Evolutionary conservation across 1,139 yeast species (phyloP), one percentile per base, ranked within the genome.

Genomic region (Lodderomyces jiufengensis): DNA sequence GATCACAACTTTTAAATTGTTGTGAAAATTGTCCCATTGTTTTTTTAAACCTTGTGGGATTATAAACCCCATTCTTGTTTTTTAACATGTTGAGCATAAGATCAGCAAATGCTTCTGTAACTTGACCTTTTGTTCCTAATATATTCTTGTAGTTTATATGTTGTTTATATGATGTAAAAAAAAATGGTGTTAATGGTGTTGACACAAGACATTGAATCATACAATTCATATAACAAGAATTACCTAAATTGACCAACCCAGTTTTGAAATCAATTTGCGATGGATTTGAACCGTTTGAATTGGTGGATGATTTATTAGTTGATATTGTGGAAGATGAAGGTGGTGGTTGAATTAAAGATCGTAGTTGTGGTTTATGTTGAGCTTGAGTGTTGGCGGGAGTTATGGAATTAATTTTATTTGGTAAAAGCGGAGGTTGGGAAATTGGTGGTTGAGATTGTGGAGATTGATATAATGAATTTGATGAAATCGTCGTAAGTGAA

Each of bases 141-240:
- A 75, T 76, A 47, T 92, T 86, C 47, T 79, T 74, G 23, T 80
- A 66, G 50, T 90, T 88, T 32, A 90, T 84, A 54, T 83, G 86
- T 42, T 73, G 74, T 43, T 75, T 75, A 57, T 83, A 90, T 1
- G 81, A 66, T 1, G 72, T 70, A 43, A 66, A 66, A 46, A 68
- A 67, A 42, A 64, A 75, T 39, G 47, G 62, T 16, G 63, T 65
- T 33, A 63, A 59, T 29, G 66, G 73, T 16, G 63, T 69, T 9
- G 64, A 75, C 5, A 61, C 73, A 25, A 92, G 62, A 54, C 97
- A 90, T 58, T 92, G 98, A 12, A 92, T 60, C 39, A 92, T 75
- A 50, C 96, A 85, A 58, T 92, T 92, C 81, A 92, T 83, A 57
- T 92, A 92, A 58, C 98, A 92, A 0, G 96, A 84, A 51, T 88